These are phyloP conservation scores for Ophiosphaerella narmari DNA, from an alignment of 2,329 filamentous ascomycete genomes.

Conservation along the genomic window DNA sequence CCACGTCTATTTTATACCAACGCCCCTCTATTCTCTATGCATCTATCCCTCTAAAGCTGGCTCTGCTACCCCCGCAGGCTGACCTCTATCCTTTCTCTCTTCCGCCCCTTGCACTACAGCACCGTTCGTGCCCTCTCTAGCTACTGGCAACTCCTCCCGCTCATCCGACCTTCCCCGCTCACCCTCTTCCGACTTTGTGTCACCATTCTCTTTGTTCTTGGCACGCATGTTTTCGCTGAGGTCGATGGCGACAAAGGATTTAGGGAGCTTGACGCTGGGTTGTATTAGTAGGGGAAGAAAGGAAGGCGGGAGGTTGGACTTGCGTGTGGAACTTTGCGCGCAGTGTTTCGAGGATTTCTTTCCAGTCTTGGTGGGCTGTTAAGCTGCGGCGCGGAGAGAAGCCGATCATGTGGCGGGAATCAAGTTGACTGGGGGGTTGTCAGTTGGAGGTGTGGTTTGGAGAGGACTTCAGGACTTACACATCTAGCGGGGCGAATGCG, in stretches of 20 bases:
- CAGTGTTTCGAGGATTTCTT: constrained; percentile 92
- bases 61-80: constrained; percentile 6
- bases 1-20: too few relatives aligned
- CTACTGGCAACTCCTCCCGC: constrained; percentile 10
- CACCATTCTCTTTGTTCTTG: constrained; percentile 29
- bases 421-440: constrained; percentile 65
- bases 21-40: not conserved
- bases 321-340: constrained; percentile 94
- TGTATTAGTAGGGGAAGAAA: not conserved
- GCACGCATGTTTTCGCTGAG: constrained; percentile 50
- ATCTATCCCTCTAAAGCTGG: constrained; percentile 14
- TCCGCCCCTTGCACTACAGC: constrained; percentile 2
- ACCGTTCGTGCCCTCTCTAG: constrained; percentile 5
- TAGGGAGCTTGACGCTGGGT: constrained; percentile 54
- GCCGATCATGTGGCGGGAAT: constrained; percentile 94
- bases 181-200: constrained; percentile 16
- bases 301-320: constrained; percentile 44
- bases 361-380: constrained; percentile 92
- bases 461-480: constrained; percentile 48
- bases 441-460: constrained; percentile 4
- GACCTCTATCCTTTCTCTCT: constrained; percentile 5
- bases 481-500: constrained; percentile 92
- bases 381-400: constrained; percentile 88
- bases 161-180: constrained; percentile 26
- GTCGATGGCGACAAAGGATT: constrained; percentile 57